Evolutionary conservation across 441 rosid species (phyloP).

Genomic region (Croton setiger): DNA sequence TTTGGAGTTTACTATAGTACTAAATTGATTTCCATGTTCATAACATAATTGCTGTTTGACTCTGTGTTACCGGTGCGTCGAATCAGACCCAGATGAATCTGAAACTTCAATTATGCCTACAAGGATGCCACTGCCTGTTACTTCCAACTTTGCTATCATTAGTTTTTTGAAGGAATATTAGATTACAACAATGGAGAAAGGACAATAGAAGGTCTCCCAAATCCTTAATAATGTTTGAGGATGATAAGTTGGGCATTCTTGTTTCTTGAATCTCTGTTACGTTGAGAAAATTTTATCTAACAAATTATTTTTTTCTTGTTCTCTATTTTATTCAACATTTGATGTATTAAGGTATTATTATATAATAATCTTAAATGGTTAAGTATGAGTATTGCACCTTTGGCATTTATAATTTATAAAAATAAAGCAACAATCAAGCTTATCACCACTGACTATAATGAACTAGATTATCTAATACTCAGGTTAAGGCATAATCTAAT

Average conservation of each 20-base stretch:
- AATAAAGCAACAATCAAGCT: neutral
- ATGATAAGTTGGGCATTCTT: neutral
- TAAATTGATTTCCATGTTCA: neutral
- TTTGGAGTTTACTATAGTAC: neutral
- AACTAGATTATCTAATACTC: neutral
- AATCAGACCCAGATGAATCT: neutral
- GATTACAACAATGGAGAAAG: neutral
- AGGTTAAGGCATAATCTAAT: neutral
- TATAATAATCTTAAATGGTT: too few species aligned
- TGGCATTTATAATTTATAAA: too few species aligned
- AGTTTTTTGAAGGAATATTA: constrained; percentile 7
- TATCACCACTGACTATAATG: neutral
- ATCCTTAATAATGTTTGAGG: neutral
- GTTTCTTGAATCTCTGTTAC: neutral
- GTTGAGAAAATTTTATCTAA: neutral
- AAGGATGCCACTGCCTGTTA: neutral
- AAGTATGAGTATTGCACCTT: too few species aligned
- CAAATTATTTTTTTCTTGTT: neutral
- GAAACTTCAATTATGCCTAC: constrained; percentile 4
- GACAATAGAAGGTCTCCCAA: neutral
- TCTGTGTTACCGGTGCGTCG: constrained; percentile 2
- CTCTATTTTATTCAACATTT: neutral
- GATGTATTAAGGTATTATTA: too few species aligned
- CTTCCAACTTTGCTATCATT: constrained; percentile 16
- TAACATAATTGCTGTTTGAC: constrained; percentile 18